phyloP scores from a whole-genome alignment of 225 moss, liverwort and hornwort species.

The Pseudoscleropodium purum region DNA sequence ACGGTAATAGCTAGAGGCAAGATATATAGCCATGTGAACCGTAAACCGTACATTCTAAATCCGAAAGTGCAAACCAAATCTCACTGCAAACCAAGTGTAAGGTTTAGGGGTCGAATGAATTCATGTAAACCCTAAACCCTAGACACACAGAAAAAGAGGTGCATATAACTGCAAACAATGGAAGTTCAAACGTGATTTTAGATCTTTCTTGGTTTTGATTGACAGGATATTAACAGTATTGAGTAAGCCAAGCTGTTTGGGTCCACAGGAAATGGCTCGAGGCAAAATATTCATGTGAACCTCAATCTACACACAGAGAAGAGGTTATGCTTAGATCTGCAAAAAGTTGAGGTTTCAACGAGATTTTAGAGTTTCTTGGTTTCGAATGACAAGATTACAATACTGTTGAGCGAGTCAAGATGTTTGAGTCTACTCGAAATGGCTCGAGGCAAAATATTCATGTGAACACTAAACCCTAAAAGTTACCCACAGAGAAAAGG shows the following conservation, averaged over 20 bases:
- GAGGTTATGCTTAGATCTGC: background rate
- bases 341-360: background rate
- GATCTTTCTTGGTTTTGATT: too few species aligned
- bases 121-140: background rate
- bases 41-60: background rate
- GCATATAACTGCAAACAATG: too few species aligned
- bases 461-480: background rate
- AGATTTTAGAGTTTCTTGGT: background rate
- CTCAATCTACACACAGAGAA: background rate
- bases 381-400: background rate
- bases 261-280: too few species aligned
- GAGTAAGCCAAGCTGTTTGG: too few species aligned
- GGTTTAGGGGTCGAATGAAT: background rate
- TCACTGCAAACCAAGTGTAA: background rate
- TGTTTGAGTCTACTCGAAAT: background rate
- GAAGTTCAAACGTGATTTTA: too few species aligned
- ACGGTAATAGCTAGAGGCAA: background rate
- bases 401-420: background rate
- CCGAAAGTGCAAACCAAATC: background rate
- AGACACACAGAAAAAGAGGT: too few species aligned
- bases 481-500: too few species aligned
- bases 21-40: background rate
- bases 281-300: too few species aligned
- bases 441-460: background rate
- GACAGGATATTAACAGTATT: too few species aligned